Evolutionary conservation across 495 filamentous ascomycete species (phyloP).

Genomic region (Evansstolkia leycettana): DNA sequence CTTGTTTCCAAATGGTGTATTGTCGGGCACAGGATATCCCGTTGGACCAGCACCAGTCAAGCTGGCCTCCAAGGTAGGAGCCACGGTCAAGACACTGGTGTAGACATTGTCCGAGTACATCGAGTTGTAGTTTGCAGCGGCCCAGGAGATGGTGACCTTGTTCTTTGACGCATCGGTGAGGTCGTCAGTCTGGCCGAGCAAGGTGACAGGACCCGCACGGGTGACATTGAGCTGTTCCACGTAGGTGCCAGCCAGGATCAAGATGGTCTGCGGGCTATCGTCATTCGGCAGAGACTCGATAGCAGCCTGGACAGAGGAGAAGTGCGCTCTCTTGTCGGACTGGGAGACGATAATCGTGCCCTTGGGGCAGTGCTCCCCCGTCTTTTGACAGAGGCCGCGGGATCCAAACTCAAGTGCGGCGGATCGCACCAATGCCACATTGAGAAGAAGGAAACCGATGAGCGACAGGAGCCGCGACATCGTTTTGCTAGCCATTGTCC

Average conservation of each 20-base stretch:
- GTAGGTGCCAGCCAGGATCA: conserved; percentile 43
- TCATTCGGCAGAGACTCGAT: conserved; percentile 41
- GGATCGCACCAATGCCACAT: background rate
- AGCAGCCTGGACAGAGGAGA: conserved; percentile 38
- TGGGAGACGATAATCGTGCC: conserved; percentile 37
- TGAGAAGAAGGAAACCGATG: background rate
- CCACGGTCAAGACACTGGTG: conserved; percentile 40
- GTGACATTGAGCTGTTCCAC: conserved; percentile 50
- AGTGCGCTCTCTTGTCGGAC: conserved; percentile 20
- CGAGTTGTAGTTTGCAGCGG: conserved; percentile 30
- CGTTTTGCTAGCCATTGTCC: background rate
- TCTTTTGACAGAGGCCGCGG: conserved; percentile 8
- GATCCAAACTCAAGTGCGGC: background rate
- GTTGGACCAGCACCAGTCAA: conserved; percentile 43
- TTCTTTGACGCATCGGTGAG: conserved; percentile 27
- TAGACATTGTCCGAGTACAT: conserved; percentile 44
- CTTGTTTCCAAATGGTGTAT: conserved; percentile 43
- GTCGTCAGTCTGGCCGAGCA: conserved; percentile 39
- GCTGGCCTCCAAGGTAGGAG: conserved; percentile 43
- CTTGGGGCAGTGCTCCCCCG: conserved; percentile 29
- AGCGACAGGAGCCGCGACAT: background rate
- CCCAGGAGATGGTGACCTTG: conserved; percentile 37
- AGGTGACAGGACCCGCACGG: conserved; percentile 39
- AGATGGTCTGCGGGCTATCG: conserved; percentile 35
- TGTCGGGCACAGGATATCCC: conserved; percentile 40